Percentiles rank a stretch among this genome's conserved stretches.
Evolutionary conservation across 257 asterid species (phyloP).

Genomic region (Nicotiana benthamiana): DNA sequence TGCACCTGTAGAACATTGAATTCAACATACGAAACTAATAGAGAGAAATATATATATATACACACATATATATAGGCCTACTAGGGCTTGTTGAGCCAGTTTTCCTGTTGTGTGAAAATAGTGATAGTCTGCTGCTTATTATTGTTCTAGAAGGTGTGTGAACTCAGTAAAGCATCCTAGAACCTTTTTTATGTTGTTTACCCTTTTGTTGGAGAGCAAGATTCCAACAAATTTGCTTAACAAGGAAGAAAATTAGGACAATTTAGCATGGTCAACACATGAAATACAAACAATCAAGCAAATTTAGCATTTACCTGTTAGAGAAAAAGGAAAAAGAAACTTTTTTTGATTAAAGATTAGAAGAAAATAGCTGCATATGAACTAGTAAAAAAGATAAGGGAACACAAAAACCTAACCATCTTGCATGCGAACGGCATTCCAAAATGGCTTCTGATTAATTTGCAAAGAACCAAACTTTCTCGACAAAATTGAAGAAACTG

Average conservation of each 20-base stretch:
- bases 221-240: background rate
- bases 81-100: background rate
- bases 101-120: background rate
- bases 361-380: no score
- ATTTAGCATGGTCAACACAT: background rate
- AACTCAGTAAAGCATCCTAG: background rate
- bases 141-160: background rate
- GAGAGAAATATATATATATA: background rate
- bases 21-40: constrained; percentile 10
- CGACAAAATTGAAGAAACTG: constrained; percentile 16
- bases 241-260: background rate
- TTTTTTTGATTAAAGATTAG: no score
- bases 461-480: constrained; percentile 35
- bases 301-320: background rate
- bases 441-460: constrained; percentile 29
- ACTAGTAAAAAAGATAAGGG: background rate
- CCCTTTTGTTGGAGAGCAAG: background rate
- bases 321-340: background rate
- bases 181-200: background rate
- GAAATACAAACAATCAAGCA: background rate
- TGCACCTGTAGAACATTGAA: constrained; percentile 30
- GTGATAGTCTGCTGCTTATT: background rate
- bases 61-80: background rate
- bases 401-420: constrained; percentile 45
- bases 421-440: constrained; percentile 54